Evolutionary conservation across 1,284 basidiomycete genomes (phyloP).

Genomic region (Pseudozyma thailandica): DNA sequence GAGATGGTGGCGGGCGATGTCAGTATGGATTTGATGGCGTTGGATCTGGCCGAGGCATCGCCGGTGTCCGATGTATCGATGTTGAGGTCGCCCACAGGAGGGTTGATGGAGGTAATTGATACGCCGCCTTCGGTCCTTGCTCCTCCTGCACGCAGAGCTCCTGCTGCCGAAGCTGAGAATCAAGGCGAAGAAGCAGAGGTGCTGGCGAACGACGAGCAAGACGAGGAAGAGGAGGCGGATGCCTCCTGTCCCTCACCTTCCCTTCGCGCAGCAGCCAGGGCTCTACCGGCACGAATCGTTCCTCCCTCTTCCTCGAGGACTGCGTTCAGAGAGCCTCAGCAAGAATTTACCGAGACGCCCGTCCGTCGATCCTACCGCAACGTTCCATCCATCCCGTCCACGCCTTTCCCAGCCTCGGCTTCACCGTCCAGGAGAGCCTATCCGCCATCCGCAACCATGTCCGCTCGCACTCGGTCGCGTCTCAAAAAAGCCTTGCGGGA

Average conservation of each 20-base stretch:
- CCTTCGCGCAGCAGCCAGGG: constrained; percentile 22
- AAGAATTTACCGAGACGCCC: constrained; percentile 16
- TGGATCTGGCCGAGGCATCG: constrained; percentile 24
- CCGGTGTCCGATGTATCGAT: constrained; percentile 30
- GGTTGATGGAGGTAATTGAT: constrained; percentile 4
- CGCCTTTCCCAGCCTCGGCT: constrained; percentile 12
- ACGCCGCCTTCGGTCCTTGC: constrained; percentile 17
- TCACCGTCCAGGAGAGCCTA: constrained; percentile 10
- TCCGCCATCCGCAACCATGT: constrained; percentile 26
- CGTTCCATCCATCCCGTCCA: constrained; percentile 18
- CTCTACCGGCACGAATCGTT: background rate
- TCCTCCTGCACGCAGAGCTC: background rate
- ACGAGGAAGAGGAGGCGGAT: constrained; percentile 17
- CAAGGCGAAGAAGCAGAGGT: background rate
- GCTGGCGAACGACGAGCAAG: background rate
- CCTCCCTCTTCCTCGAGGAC: background rate
- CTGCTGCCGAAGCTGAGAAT: background rate
- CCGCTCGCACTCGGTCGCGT: constrained; percentile 21
- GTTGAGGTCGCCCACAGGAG: constrained; percentile 11
- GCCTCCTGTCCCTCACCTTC: constrained; percentile 31
- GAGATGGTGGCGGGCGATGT: constrained; percentile 30
- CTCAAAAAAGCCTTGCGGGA: constrained; percentile 37
- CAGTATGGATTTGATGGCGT: constrained; percentile 36
- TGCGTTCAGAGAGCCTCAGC: background rate
- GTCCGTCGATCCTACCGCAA: constrained; percentile 16